These are phyloP conservation scores for Sutorius eximius DNA, from an alignment of 1,284 basidiomycete species.

Conservation along the genomic window DNA sequence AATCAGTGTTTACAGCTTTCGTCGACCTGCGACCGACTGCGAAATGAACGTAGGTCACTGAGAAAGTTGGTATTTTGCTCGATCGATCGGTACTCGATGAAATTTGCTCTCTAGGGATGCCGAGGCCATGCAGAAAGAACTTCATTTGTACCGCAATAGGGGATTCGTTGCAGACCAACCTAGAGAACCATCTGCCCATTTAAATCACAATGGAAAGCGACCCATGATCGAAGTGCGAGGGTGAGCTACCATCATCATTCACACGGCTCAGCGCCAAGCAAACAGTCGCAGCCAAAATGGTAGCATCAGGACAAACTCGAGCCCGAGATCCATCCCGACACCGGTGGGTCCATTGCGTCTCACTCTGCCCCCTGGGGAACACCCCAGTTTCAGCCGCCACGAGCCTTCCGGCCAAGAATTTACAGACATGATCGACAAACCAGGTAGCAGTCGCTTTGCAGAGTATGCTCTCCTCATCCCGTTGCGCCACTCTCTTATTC, in stretches of 20 bases:
- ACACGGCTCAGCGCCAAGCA: conserved; percentile 13
- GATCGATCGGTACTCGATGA: conserved; percentile 1
- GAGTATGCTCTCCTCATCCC: conserved; percentile 39
- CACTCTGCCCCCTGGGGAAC: conserved; percentile 56
- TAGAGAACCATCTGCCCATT: conserved; percentile 36
- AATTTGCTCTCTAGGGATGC: conserved; percentile 41
- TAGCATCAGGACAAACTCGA: conserved; percentile 48
- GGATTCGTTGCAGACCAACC: conserved; percentile 21
- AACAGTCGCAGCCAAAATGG: conserved; percentile 19
- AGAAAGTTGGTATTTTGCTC: conserved; percentile 48
- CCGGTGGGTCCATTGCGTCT: conserved; percentile 57
- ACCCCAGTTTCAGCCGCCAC: conserved; percentile 44
- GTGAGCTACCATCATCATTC: conserved; percentile 38
- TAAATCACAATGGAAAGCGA: conserved; percentile 67
- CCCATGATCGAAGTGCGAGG: conserved; percentile 46
- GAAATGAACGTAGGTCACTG: conserved; percentile 47
- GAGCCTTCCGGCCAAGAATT: conserved; percentile 24
- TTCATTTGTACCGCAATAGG: conserved; percentile 44
- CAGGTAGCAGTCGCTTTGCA: conserved; percentile 48
- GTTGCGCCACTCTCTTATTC: conserved; percentile 14
- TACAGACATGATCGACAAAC: conserved; percentile 33
- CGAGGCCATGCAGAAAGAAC: conserved; percentile 52
- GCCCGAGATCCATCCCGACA: conserved; percentile 52
- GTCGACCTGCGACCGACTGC: conserved; percentile 34
- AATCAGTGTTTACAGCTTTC: conserved; percentile 38